Evolutionary conservation across 345 rosid genomes (phyloP).

Genomic region (Linum usitatissimum): DNA sequence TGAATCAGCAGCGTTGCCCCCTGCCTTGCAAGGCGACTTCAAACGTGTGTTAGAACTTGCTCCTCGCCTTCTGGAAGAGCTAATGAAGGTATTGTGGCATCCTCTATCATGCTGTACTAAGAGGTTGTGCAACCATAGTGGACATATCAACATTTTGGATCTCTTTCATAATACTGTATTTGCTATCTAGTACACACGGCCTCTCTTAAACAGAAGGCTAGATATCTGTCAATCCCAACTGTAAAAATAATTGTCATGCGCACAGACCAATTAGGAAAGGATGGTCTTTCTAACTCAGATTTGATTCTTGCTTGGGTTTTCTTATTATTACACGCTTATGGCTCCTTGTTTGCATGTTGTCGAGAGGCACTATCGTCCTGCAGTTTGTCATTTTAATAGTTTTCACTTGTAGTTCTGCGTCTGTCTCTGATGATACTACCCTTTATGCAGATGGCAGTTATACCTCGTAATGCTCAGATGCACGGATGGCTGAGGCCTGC

Average conservation of each 20-base stretch:
- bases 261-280: too few species aligned
- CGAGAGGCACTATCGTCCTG: background rate
- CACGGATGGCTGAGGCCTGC: constrained; percentile 99
- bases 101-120: background rate
- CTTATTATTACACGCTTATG: background rate
- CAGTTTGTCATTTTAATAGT: background rate
- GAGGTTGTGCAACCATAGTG: background rate
- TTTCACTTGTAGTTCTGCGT: too few species aligned
- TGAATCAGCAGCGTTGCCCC: constrained; percentile 62
- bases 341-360: background rate
- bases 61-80: constrained; percentile 93
- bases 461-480: constrained; percentile 78
- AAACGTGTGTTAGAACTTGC: constrained; percentile 83
- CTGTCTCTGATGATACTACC: background rate
- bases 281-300: background rate
- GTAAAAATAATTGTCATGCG: too few species aligned
- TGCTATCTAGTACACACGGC: too few species aligned
- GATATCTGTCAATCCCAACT: too few species aligned
- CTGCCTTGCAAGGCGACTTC: constrained; percentile 68
- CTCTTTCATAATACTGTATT: too few species aligned
- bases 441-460: constrained; percentile 73
- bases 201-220: too few species aligned
- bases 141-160: background rate
- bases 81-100: constrained; percentile 55
- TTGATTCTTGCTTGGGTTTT: background rate